phyloP scores from a whole-genome alignment of 2,329 filamentous ascomycete genomes.

The Coniochaeta sp. region DNA sequence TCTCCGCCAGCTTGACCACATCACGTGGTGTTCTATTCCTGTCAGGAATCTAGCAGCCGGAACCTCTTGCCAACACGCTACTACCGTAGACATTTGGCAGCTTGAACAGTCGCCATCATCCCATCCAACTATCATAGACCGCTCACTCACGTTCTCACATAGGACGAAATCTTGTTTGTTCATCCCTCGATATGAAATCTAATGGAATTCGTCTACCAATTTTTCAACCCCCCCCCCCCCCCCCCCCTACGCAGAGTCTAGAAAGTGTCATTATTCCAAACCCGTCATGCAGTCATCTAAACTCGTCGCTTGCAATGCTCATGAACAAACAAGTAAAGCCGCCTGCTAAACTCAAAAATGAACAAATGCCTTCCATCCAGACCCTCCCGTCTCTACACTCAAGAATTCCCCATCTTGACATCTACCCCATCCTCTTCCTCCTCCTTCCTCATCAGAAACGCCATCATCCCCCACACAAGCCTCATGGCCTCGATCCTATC shows the following conservation, averaged over 20 bases:
- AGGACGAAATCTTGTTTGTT: background rate
- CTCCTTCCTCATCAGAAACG: slow-evolving; percentile 48
- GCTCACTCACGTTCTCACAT: background rate
- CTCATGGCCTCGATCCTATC: slow-evolving; percentile 51
- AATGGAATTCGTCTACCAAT: background rate
- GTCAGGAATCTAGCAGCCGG: no score
- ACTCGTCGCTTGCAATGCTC: background rate
- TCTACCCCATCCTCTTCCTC: slow-evolving; percentile 17
- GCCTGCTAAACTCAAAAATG: background rate
- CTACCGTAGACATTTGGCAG: no score
- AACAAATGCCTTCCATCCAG: background rate
- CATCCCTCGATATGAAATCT: background rate
- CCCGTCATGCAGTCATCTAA: background rate
- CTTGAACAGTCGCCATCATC: background rate
- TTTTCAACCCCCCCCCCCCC: background rate
- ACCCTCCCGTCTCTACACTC: background rate
- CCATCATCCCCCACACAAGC: slow-evolving; percentile 52
- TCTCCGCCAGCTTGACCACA: background rate
- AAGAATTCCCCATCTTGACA: slow-evolving; percentile 15
- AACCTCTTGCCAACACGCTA: no score
- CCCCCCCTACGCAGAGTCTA: background rate
- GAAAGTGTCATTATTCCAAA: background rate
- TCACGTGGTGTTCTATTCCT: background rate
- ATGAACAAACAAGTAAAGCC: background rate
- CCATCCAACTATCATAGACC: background rate